Conservation (phyloP, 352 stramenopile species). For the Pythium volutum region DNA sequence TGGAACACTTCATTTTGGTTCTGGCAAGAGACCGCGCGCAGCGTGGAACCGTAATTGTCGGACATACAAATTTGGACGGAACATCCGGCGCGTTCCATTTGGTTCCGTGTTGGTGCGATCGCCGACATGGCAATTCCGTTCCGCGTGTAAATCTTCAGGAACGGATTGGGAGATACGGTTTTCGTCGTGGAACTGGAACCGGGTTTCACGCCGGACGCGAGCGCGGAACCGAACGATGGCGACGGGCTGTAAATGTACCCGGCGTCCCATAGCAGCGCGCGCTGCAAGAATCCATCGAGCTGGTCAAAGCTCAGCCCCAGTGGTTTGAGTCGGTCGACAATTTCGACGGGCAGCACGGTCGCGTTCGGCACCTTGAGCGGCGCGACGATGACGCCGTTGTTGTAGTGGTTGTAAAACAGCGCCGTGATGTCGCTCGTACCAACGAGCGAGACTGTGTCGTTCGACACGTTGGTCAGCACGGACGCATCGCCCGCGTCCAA, state of each 20-base stretch:
- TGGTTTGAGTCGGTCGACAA: slow-evolving; percentile 10
- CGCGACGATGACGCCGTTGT: slow-evolving; percentile 26
- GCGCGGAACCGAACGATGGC: not conserved
- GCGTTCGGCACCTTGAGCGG: slow-evolving; percentile 12
- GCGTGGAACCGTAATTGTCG: slow-evolving; percentile 16
- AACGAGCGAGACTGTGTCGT: slow-evolving; percentile 19
- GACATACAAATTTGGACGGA: slow-evolving; percentile 22
- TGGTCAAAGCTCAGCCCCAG: slow-evolving; percentile 22
- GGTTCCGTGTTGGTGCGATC: slow-evolving; percentile 20
- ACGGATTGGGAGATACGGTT: slow-evolving; percentile 2
- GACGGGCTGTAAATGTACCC: slow-evolving; percentile 35
- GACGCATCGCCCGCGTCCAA: not conserved
- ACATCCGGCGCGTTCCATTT: slow-evolving; percentile 26
- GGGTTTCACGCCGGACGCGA: not conserved
- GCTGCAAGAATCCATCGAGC: slow-evolving; percentile 36
- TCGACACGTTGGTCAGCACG: slow-evolving; percentile 12
- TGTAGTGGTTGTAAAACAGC: slow-evolving; percentile 26
- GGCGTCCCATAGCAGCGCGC: slow-evolving; percentile 54
- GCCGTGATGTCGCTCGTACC: slow-evolving; percentile 19
- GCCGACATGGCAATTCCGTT: slow-evolving; percentile 21
- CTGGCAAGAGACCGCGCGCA: slow-evolving; percentile 17
- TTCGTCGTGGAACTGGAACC: not conserved
- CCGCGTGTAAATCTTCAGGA: slow-evolving; percentile 27
- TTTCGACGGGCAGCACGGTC: slow-evolving; percentile 3
- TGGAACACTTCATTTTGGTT: slow-evolving; percentile 8